Conservation (phyloP, 2,329 filamentous ascomycete species). For the Cladosporium sp. region DNA sequence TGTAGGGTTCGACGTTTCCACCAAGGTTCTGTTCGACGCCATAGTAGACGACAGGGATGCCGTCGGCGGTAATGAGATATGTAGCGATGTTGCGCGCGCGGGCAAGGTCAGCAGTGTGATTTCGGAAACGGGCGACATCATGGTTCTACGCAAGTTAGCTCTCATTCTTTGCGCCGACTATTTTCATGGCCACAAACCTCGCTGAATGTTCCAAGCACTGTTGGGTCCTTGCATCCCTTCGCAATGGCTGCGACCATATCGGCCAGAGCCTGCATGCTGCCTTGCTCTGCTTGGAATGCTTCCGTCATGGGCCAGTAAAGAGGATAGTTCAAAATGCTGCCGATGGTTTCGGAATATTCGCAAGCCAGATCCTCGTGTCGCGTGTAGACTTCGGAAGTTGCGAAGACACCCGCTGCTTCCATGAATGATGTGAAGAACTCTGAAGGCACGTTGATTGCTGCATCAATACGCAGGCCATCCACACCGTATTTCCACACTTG, state of each 20-base stretch:
- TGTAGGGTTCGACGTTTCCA: conserved; percentile 20
- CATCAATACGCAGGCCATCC: conserved; percentile 39
- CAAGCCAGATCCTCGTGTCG: conserved; percentile 30
- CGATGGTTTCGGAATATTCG: conserved; percentile 31
- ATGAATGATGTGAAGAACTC: conserved; percentile 34
- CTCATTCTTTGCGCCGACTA: neutral
- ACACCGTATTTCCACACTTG: conserved; percentile 42
- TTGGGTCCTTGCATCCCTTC: conserved; percentile 17
- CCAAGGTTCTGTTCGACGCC: conserved; percentile 26
- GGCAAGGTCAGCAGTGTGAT: conserved; percentile 21
- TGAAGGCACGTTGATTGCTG: conserved; percentile 35
- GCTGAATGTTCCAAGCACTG: conserved; percentile 23
- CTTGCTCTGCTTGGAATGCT: conserved; percentile 37
- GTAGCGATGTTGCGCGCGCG: conserved; percentile 23
- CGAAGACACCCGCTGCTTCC: conserved; percentile 32
- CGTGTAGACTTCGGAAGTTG: conserved; percentile 34
- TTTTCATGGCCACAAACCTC: conserved; percentile 16
- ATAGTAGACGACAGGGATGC: conserved; percentile 28
- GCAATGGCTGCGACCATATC: conserved; percentile 2
- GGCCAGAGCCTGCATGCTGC: conserved; percentile 13
- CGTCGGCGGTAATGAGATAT: conserved; percentile 23
- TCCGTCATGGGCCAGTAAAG: conserved; percentile 39
- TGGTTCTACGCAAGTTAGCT: conserved; percentile 23
- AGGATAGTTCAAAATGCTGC: conserved; percentile 36
- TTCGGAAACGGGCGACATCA: conserved; percentile 24